Conservation (phyloP, 2,329 filamentous ascomycete genomes). For the Nigrospora sphaerica region DNA sequence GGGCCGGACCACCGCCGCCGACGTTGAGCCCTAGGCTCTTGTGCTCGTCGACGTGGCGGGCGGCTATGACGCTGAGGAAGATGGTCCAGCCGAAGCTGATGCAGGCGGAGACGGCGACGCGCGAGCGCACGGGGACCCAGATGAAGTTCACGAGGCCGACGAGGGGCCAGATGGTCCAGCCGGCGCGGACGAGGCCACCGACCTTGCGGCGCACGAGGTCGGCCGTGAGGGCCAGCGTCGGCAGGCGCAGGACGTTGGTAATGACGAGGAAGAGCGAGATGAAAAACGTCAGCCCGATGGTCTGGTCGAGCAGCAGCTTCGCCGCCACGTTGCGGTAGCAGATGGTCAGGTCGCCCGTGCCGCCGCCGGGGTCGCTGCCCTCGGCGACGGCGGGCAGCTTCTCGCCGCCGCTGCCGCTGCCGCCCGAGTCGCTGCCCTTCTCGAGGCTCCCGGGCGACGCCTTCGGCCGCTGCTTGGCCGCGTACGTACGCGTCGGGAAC, state of each 20-base stretch:
- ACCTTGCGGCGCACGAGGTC: slow-evolving; percentile 20
- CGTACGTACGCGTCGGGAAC: slow-evolving; percentile 20
- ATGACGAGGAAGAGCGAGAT: slow-evolving; percentile 25
- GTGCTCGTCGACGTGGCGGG: neutral
- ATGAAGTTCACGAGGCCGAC: slow-evolving; percentile 27
- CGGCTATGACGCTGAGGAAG: slow-evolving; percentile 18
- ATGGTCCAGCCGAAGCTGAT: slow-evolving; percentile 30
- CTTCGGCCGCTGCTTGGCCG: slow-evolving; percentile 9
- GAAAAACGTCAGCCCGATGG: slow-evolving; percentile 25
- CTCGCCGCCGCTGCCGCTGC: neutral
- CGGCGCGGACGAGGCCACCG: slow-evolving; percentile 22
- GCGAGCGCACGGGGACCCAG: slow-evolving; percentile 26
- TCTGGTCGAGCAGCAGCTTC: slow-evolving; percentile 28
- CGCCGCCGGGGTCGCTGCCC: slow-evolving; percentile 2
- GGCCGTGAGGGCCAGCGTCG: slow-evolving; percentile 13
- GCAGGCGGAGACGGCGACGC: slow-evolving; percentile 26
- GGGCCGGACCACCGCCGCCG: neutral
- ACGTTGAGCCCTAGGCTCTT: neutral
- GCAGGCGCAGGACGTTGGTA: slow-evolving; percentile 25
- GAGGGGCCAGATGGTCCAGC: slow-evolving; percentile 29
- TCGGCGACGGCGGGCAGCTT: slow-evolving; percentile 10
- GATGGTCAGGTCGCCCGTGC: slow-evolving; percentile 5
- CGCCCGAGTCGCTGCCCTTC: slow-evolving; percentile 5
- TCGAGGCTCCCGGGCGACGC: slow-evolving; percentile 2
- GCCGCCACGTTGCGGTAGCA: slow-evolving; percentile 25